These are phyloP conservation scores for Zygosaccharomyces sapae DNA, from an alignment of 1,139 yeast genomes.

Conservation along the genomic window DNA sequence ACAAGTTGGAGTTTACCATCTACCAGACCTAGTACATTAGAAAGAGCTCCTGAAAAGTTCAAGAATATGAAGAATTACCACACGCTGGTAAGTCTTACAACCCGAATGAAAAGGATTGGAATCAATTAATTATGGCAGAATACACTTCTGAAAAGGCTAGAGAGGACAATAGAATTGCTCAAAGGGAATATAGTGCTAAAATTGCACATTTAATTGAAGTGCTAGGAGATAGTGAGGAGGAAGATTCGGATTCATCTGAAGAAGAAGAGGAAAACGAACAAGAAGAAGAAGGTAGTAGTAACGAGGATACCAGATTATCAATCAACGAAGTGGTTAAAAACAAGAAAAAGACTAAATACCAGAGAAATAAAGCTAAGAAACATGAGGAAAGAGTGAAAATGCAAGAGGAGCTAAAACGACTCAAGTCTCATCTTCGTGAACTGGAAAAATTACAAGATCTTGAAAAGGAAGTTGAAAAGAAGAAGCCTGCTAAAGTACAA, in stretches of 20 bases:
- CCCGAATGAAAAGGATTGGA: constrained; percentile 86
- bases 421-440: constrained; percentile 55
- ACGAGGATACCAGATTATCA: constrained; percentile 47
- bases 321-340: constrained; percentile 64
- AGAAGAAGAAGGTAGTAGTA: constrained; percentile 37
- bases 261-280: constrained; percentile 42
- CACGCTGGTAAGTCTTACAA: constrained; percentile 91
- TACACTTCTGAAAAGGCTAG: constrained; percentile 59
- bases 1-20: constrained; percentile 52
- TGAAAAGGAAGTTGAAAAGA: constrained; percentile 39
- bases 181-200: constrained; percentile 58
- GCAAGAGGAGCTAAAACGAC: constrained; percentile 53
- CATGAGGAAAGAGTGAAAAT: constrained; percentile 59
- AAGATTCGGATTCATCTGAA: constrained; percentile 38
- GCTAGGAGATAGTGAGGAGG: constrained; percentile 56
- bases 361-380: constrained; percentile 66
- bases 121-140: constrained; percentile 62
- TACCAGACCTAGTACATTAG: constrained; percentile 54
- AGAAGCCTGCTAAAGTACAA: constrained; percentile 20
- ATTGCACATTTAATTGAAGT: constrained; percentile 62
- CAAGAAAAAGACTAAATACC: constrained; percentile 72
- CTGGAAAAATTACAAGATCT: constrained; percentile 54
- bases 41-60: constrained; percentile 50
- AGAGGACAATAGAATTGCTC: constrained; percentile 58
- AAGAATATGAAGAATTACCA: constrained; percentile 50